Base-by-base conservation (phyloP, 148 eudicot genomes). In the Mesembryanthemum crystallinum region DNA sequence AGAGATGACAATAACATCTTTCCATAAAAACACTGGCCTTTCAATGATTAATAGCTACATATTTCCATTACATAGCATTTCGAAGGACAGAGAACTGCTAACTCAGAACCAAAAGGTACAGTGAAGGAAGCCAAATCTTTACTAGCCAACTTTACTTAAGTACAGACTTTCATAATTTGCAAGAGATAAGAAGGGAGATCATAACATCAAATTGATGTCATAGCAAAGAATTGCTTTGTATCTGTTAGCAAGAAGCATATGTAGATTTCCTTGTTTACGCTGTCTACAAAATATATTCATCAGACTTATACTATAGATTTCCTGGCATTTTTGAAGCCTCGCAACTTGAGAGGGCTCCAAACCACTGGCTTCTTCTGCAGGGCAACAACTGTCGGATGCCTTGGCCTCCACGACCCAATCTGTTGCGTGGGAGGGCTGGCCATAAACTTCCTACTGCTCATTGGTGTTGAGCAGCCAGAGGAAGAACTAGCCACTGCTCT, bases 361-460 rank as follows among this genome's bases (percentile, higher is more conserved):
- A 94, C 88, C 71, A 94, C 42, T 6, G 75, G 83, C 74, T 94
- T 94, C 83, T 86, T 83, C 73, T 90, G 97, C 72, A 92, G 60
- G 2, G 97, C 97, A 33, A 94, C 74, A 3, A 90, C 98, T 8
- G 95, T 89, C 25, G 98, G 98, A 79, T 90, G 97, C 81, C 87
- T 94, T 1, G 96, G 97, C 86, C 80, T 92, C 97, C 96, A 94
- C 3, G 97, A 85, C 9, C 88, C 90, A 12, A 71, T 83, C 80
- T 76, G 83, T 9, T 78, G 84, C 23, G 88, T 78, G 30, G 91
- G 93, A 76, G 98, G 97, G 79, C 97, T 94, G n/a, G 87, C 89
- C 93, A 87, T 82, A 70, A 94, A 94, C 77, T 77, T 92, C 63
- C 92, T 87, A 73, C 88, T 70, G 51, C 80, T 78, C 49, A 76